A percentile compares a stretch with the other conserved stretches of the same genome.
phyloP scores from a whole-genome alignment of 2,329 filamentous ascomycete species.

The Pseudopithomyces maydicus region DNA sequence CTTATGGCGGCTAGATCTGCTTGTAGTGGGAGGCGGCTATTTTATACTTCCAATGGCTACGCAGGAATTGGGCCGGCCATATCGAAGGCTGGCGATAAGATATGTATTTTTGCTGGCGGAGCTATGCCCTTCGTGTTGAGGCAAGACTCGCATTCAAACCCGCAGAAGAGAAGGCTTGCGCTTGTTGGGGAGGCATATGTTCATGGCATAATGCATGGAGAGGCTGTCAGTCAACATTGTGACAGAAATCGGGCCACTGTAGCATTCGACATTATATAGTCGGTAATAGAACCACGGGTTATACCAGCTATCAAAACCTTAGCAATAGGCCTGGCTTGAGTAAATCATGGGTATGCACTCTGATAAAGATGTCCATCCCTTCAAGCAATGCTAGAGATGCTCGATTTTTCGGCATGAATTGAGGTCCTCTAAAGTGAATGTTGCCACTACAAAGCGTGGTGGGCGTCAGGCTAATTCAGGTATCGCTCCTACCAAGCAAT shows the following conservation, averaged over 20 bases:
- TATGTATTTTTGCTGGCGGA: not conserved
- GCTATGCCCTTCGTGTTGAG: not conserved
- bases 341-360: too few species aligned
- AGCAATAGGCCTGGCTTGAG: too few species aligned
- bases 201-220: not conserved
- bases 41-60: not conserved
- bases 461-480: too few species aligned
- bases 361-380: too few species aligned
- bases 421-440: too few species aligned
- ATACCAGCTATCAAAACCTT: too few species aligned
- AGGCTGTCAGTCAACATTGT: not conserved
- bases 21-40: not conserved
- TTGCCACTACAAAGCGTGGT: too few species aligned
- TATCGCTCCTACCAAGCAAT: too few species aligned
- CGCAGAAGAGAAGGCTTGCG: not conserved
- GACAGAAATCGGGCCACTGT: not conserved
- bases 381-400: too few species aligned
- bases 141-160: not conserved
- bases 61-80: not conserved
- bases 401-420: too few species aligned
- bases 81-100: not conserved
- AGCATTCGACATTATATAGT: not conserved
- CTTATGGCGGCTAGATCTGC: not conserved
- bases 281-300: too few species aligned
- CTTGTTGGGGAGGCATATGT: not conserved